Percentiles rank a stretch among this genome's conserved stretches.
These are phyloP conservation scores for Populus nigra DNA, from an alignment of 345 rosid genomes.

Conservation along the genomic window DNA sequence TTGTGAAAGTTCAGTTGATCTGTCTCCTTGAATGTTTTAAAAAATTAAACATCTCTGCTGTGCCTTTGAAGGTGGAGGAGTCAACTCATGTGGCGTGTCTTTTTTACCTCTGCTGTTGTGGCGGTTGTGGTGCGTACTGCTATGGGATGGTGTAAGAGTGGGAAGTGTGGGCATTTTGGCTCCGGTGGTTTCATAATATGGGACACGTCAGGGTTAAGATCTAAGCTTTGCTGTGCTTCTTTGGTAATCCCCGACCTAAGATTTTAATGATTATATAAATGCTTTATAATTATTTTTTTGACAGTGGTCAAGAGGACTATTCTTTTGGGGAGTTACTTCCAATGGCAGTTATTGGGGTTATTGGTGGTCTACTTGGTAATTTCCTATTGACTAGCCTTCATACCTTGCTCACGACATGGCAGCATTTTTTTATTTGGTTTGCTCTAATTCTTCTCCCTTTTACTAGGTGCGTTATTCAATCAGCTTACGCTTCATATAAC, in stretches of 20 bases:
- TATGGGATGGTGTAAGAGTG: constrained; percentile 96
- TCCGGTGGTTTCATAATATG: constrained; percentile 86
- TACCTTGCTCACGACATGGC: neutral
- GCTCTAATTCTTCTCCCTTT: constrained; percentile 15
- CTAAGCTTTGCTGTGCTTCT: constrained; percentile 14
- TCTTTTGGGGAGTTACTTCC: constrained; percentile 88
- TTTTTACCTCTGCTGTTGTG: constrained; percentile 94
- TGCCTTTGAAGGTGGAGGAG: constrained; percentile 90
- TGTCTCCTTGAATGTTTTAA: neutral
- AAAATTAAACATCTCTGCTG: constrained; percentile 13
- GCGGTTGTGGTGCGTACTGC: constrained; percentile 97
- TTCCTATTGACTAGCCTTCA: constrained; percentile 10
- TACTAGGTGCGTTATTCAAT: constrained; percentile 87
- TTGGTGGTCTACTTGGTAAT: constrained; percentile 91
- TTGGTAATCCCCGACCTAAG: neutral
- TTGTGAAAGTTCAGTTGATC: neutral
- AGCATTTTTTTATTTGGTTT: neutral
- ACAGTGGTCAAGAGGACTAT: constrained; percentile 95
- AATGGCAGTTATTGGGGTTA: constrained; percentile 92
- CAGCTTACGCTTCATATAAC: constrained; percentile 82
- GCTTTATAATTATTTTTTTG: constrained; percentile 12
- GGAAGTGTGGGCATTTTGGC: constrained; percentile 97
- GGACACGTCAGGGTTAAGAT: constrained; percentile 87
- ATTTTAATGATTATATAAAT: constrained; percentile 18
- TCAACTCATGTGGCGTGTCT: constrained; percentile 99